Percentiles rank a stretch among this genome's conserved stretches.
Conservation (phyloP, 2,329 filamentous ascomycete genomes). For the Basipetospora chlamydospora region DNA sequence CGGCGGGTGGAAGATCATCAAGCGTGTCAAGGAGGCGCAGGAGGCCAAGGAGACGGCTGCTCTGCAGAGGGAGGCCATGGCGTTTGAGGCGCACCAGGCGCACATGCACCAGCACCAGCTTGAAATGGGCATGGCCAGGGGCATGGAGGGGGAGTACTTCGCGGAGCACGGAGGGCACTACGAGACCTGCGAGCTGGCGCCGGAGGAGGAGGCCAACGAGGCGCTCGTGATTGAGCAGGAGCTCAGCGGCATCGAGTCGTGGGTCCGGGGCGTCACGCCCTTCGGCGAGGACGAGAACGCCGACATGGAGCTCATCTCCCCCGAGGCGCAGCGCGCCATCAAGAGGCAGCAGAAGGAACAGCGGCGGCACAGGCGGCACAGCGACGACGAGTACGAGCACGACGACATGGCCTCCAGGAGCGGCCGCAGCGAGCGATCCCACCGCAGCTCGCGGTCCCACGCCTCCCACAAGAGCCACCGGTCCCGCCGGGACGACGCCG, state of each 20-base stretch:
- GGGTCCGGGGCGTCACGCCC: conserved; percentile 40
- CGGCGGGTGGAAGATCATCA: conserved; percentile 94
- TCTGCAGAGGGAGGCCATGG: conserved; percentile 17
- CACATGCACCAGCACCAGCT: conserved; percentile 11
- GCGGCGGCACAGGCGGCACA: background rate
- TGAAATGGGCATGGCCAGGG: conserved; percentile 6
- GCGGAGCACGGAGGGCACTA: conserved; percentile 16
- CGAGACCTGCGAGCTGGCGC: background rate
- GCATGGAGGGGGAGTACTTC: conserved; percentile 11
- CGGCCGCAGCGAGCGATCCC: conserved; percentile 6
- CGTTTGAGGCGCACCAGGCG: conserved; percentile 11
- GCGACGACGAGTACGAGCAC: conserved; percentile 15
- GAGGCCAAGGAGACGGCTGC: conserved; percentile 14
- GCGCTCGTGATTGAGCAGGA: conserved; percentile 43
- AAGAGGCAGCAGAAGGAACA: conserved; percentile 11
- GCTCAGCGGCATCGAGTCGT: conserved; percentile 42
- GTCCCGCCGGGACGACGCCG: conserved; percentile 14
- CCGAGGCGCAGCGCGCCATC: conserved; percentile 34
- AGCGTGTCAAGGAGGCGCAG: conserved; percentile 49
- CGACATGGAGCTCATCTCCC: conserved; percentile 43
- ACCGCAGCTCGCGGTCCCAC: conserved; percentile 8
- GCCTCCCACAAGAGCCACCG: conserved; percentile 1
- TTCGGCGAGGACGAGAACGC: conserved; percentile 30
- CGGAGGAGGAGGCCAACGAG: conserved; percentile 33
- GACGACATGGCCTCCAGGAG: conserved; percentile 18